phyloP scores from a whole-genome alignment of 2,329 filamentous ascomycete species.

The Podosphaera aphanis region DNA sequence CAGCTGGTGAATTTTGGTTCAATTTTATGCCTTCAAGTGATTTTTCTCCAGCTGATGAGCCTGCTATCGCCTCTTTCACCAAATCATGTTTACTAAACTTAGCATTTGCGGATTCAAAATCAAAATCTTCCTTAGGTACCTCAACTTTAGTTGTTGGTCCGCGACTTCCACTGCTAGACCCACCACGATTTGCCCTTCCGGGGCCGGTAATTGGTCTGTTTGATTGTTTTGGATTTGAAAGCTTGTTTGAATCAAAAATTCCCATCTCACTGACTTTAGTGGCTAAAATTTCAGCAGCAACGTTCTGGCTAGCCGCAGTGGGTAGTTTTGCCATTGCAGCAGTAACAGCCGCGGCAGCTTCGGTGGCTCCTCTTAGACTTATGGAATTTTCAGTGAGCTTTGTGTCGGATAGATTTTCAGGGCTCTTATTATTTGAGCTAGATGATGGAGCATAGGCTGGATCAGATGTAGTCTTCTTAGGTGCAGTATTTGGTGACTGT shows the following conservation, averaged over 20 bases:
- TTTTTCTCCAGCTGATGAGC: slow-evolving; percentile 39
- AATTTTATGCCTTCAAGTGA: slow-evolving; percentile 18
- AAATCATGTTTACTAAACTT: slow-evolving; percentile 73
- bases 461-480: slow-evolving; percentile 8
- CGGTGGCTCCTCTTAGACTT: slow-evolving; percentile 41
- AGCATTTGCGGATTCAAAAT: slow-evolving; percentile 68
- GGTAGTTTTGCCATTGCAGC: slow-evolving; percentile 54
- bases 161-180: slow-evolving; percentile 15
- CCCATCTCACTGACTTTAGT: slow-evolving; percentile 61
- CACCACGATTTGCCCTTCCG: slow-evolving; percentile 20
- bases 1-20: slow-evolving; percentile 23
- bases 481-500: slow-evolving; percentile 21
- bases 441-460: slow-evolving; percentile 15
- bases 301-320: slow-evolving; percentile 15
- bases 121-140: slow-evolving; percentile 74
- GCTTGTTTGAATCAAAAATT: slow-evolving; percentile 30
- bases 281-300: slow-evolving; percentile 44
- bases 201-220: slow-evolving; percentile 15
- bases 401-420: slow-evolving; percentile 7
- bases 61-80: slow-evolving; percentile 69
- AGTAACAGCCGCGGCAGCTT: slow-evolving; percentile 55
- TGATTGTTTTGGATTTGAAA: slow-evolving; percentile 25
- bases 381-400: slow-evolving; percentile 15
- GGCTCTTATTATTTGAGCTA: slow-evolving; percentile 21
- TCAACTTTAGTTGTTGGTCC: slow-evolving; percentile 45